These are phyloP conservation scores for Kickxella alabastrina DNA, from an alignment of 192 early-diverging fungal species.

Conservation along the genomic window DNA sequence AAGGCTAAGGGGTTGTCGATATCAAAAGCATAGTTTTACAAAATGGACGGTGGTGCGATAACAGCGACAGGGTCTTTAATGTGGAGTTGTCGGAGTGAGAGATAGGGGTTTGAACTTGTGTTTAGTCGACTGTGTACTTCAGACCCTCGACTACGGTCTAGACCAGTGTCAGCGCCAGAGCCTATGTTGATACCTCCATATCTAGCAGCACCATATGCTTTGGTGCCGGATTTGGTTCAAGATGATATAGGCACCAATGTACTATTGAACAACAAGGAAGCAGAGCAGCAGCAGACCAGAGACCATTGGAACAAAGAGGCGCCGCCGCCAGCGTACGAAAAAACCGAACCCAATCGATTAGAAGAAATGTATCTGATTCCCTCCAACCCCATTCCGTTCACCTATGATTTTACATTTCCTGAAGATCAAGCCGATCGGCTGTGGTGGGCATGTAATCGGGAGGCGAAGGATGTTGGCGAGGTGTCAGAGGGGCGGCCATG, in stretches of 20 bases:
- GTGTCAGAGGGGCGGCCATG: constrained; percentile 11
- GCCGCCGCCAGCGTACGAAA: constrained; percentile 42
- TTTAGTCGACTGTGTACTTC: constrained; percentile 11
- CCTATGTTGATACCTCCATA: no score
- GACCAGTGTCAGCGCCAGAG: no score
- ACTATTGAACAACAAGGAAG: constrained; percentile 27
- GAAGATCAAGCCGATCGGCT: not conserved
- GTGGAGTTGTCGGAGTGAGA: constrained; percentile 29
- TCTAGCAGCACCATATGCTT: not conserved
- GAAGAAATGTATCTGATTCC: constrained; percentile 13
- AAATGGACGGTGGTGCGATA: not conserved
- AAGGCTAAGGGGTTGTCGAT: constrained; percentile 5
- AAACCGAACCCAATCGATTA: constrained; percentile 6
- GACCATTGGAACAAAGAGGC: constrained; percentile 19
- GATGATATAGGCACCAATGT: not conserved
- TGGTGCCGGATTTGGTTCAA: not conserved
- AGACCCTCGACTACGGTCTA: no score
- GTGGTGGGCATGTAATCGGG: constrained; percentile 25
- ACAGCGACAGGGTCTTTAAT: not conserved
- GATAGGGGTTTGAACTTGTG: constrained; percentile 26
- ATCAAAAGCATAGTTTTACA: constrained; percentile 1
- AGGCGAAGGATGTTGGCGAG: constrained; percentile 16
- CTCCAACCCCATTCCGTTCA: constrained; percentile 16
- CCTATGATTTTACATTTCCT: constrained; percentile 22
- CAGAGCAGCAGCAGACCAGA: constrained; percentile 1